These are phyloP conservation scores for Corinectria fuckeliana DNA, from an alignment of 2,329 filamentous ascomycete genomes.

Conservation along the genomic window DNA sequence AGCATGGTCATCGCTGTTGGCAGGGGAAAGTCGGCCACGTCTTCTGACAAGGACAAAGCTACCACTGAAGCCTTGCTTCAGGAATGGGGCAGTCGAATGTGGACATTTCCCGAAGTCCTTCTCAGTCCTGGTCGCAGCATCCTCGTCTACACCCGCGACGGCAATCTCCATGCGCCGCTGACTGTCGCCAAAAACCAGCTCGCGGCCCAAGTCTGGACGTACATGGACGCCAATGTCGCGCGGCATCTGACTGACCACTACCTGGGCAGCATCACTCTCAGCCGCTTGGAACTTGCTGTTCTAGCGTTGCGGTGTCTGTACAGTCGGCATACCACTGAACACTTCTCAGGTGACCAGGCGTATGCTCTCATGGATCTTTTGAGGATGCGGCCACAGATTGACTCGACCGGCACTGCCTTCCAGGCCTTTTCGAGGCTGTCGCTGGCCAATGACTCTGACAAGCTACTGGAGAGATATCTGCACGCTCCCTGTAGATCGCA, in stretches of 20 bases:
- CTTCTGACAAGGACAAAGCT: constrained; percentile 22
- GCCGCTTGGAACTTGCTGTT: constrained; percentile 42
- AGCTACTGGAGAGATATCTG: constrained; percentile 45
- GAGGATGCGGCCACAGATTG: constrained; percentile 41
- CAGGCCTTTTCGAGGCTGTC: constrained; percentile 47
- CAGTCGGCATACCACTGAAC: constrained; percentile 32
- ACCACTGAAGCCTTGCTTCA: constrained; percentile 33
- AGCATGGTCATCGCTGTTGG: constrained; percentile 36
- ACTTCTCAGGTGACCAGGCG: constrained; percentile 41
- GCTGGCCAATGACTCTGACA: constrained; percentile 44
- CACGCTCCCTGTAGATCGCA: constrained; percentile 30
- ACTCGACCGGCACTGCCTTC: constrained; percentile 43
- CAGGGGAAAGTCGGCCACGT: constrained; percentile 20
- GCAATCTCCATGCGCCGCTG: constrained; percentile 24
- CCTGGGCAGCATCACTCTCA: constrained; percentile 40
- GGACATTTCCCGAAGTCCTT: constrained; percentile 39
- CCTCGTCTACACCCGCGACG: constrained; percentile 35
- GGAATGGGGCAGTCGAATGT: constrained; percentile 40
- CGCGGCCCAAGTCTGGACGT: constrained; percentile 40
- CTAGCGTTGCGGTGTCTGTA: constrained; percentile 42
- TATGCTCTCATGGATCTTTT: constrained; percentile 48
- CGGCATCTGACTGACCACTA: constrained; percentile 46
- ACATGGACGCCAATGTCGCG: constrained; percentile 36
- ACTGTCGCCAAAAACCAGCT: constrained; percentile 43
- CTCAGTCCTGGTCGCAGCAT: constrained; percentile 35